phyloP scores from a whole-genome alignment of 169 alveolate genomes.

The Perkinsus marinus region DNA sequence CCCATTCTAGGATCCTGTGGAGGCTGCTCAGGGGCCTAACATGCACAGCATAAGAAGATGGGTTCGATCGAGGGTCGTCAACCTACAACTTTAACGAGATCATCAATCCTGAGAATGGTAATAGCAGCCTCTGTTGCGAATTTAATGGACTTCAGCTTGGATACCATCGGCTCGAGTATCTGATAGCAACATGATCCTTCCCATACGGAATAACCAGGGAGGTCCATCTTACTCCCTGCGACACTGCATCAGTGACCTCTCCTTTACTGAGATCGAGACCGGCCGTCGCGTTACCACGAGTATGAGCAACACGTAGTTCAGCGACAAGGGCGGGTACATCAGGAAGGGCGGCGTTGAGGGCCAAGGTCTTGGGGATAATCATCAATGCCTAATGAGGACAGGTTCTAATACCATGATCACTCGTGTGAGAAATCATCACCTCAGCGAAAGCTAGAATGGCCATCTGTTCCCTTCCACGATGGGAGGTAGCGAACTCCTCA shows the following conservation, averaged over 20 bases:
- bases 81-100: slow-evolving; percentile 67
- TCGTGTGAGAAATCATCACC: no score
- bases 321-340: slow-evolving; percentile 88
- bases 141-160: slow-evolving; percentile 30
- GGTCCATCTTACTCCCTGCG: slow-evolving; percentile 6
- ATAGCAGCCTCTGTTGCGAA: slow-evolving; percentile 99
- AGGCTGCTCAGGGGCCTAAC: background rate
- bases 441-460: background rate
- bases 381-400: slow-evolving; percentile 58
- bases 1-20: background rate
- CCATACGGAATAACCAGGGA: slow-evolving; percentile 4
- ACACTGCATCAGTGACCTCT: background rate
- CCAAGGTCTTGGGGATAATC: slow-evolving; percentile 94
- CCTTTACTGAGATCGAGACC: background rate
- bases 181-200: background rate
- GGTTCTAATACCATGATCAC: background rate
- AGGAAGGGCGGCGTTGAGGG: slow-evolving; percentile 90
- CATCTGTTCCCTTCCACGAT: background rate
- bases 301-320: slow-evolving; percentile 52
- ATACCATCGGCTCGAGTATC: background rate
- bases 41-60: background rate
- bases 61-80: background rate
- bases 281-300: background rate
- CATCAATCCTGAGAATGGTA: slow-evolving; percentile 93
- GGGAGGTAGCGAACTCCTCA: slow-evolving; percentile 89